phyloP scores from a whole-genome alignment of 345 rosid species.

The Leavenworthia alabamica region DNA sequence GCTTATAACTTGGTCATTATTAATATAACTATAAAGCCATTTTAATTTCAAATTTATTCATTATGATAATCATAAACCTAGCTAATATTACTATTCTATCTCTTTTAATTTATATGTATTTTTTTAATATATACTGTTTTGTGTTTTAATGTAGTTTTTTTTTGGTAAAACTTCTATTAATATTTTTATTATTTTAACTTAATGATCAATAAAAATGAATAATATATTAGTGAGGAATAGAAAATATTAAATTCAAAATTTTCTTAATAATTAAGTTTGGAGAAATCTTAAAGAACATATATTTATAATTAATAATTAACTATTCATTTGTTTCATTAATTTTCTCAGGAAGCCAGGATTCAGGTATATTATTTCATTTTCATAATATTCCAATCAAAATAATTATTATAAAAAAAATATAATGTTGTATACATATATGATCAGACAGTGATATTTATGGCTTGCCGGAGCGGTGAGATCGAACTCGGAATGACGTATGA shows the following conservation, averaged over 20 bases:
- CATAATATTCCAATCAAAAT: not conserved
- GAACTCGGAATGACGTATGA: slow-evolving; percentile 61
- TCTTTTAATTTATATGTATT: too few relatives aligned
- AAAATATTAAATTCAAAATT: too few relatives aligned
- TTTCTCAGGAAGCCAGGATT: slow-evolving; percentile 67
- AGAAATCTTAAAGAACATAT: too few relatives aligned
- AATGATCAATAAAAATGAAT: too few relatives aligned
- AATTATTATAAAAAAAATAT: not conserved
- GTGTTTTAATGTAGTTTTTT: too few relatives aligned
- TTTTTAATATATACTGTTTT: too few relatives aligned
- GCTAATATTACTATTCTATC: too few relatives aligned
- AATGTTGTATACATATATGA: not conserved
- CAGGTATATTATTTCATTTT: slow-evolving; percentile 44
- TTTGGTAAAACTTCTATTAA: too few relatives aligned
- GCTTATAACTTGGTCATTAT: slow-evolving; percentile 44
- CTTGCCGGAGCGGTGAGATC: slow-evolving; percentile 76
- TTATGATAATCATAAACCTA: not conserved
- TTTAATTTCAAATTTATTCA: not conserved
- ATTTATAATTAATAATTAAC: not conserved
- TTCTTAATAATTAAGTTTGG: too few relatives aligned
- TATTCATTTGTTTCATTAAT: not conserved
- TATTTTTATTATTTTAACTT: too few relatives aligned
- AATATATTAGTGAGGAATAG: too few relatives aligned
- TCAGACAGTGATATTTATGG: slow-evolving; percentile 77
- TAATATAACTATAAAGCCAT: not conserved